Base-by-base conservation (phyloP, 805 yeast genomes). In the Yamadazyma phyllophila region DNA sequence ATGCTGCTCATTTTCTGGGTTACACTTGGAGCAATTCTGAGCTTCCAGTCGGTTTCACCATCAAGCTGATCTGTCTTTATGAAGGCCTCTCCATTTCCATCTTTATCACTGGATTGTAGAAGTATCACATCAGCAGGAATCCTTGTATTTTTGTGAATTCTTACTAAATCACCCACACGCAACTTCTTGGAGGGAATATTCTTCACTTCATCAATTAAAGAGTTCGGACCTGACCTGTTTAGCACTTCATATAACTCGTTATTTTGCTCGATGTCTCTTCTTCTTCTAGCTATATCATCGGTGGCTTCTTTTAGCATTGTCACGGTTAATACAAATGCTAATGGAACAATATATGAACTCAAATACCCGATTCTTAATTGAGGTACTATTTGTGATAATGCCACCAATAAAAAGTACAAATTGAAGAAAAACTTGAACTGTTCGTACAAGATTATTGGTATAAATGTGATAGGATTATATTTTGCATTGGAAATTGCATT, bases 11-110 rank as follows among this genome's bases (percentile, higher is more conserved):
- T 54, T 30, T 63, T 63, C 60, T 92, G 98, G 0, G 97, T 88
- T 26, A 82, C 58, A 10, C 82, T 76, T 39, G 83, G 77, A 0
- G 97, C 94, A 32, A 88, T 68, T 56, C 99, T 74, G 45, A 94
- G 72, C 63, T 94, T 94, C 99, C 99, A 94, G 67, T 94, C 99
- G 5, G 99, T 94, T 65, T 94, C 99, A 60, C 99, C 99, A 65
- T 94, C 99, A 41, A 94, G 73, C 67, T 94, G 99, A 69, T 94
- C 99, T 0, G 99, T 94, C 57, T 96, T 87, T 52, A 94, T 88
- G 58, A 95, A 94, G 1, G 91, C 78, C 60, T 94, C 99, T 7
- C 97, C 97, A 2, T 78, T 74, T 2, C 71, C 65, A 60, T 88
- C 97, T 38, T 56, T 52, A 43, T 70, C 76, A 46, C 89, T 82